A percentile compares a stretch with the other conserved stretches of the same genome.
Conservation (phyloP, 495 filamentous ascomycete species). For the Penicillium desertorum region DNA sequence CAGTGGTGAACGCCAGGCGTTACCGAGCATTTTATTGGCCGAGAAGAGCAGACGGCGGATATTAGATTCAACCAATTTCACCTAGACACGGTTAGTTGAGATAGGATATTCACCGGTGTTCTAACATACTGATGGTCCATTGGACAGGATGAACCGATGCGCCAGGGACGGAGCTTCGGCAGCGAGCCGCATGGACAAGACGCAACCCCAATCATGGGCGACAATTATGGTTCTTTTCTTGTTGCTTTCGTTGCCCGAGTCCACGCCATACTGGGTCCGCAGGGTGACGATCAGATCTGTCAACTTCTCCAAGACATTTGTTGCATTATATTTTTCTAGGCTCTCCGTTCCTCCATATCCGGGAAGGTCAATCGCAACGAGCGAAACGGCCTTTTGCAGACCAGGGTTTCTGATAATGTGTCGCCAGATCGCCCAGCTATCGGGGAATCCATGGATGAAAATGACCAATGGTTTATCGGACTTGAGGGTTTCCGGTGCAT, state of each 20-base stretch:
- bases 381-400: constrained; percentile 34
- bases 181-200: constrained; percentile 52
- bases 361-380: constrained; percentile 56
- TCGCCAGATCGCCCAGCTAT: constrained; percentile 56
- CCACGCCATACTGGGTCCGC: constrained; percentile 46
- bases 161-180: constrained; percentile 54
- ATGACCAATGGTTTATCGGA: constrained; percentile 48
- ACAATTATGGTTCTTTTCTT: constrained; percentile 49
- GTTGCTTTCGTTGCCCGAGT: constrained; percentile 23
- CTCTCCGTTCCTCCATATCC: constrained; percentile 55
- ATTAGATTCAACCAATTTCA: constrained; percentile 33
- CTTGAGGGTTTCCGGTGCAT: constrained; percentile 18
- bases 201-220: constrained; percentile 58
- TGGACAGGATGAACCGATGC: constrained; percentile 52
- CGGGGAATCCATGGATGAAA: constrained; percentile 60
- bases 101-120: background rate
- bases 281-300: constrained; percentile 50
- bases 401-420: constrained; percentile 34
- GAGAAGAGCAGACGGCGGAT: constrained; percentile 36
- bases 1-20: constrained; percentile 43
- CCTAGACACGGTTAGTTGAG: constrained; percentile 27
- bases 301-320: constrained; percentile 51
- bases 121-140: constrained; percentile 50
- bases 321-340: constrained; percentile 46
- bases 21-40: constrained; percentile 47